A percentile compares a stretch with the other conserved stretches of the same genome.
Conservation (phyloP, 192 early-diverging fungal species). For the Rhizophagus prolifer region DNA sequence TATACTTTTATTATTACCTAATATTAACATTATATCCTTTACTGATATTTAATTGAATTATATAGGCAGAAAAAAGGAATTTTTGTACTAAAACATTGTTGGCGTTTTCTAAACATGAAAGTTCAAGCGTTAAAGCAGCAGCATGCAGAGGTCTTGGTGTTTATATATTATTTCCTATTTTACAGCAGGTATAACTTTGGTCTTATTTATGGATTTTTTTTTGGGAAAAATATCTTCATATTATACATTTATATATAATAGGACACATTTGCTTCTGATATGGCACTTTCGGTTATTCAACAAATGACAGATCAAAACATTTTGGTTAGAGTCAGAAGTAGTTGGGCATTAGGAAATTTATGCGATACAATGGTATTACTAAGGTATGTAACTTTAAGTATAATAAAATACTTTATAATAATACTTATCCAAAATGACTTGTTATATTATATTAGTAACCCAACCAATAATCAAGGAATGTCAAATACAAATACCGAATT, state of each 20-base stretch:
- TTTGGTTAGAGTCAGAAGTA: constrained; percentile 63
- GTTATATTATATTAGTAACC: background rate
- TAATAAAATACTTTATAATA: background rate
- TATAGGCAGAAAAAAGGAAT: constrained; percentile 9
- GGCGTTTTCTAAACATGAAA: constrained; percentile 48
- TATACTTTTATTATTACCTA: background rate
- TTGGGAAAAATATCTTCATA: background rate
- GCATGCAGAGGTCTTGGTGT: constrained; percentile 67
- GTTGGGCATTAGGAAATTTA: constrained; percentile 79
- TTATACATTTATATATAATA: constrained; percentile 22
- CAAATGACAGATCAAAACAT: constrained; percentile 55
- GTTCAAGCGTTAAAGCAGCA: constrained; percentile 57
- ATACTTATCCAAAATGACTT: background rate
- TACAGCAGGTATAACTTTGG: constrained; percentile 47
- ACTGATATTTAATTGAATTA: background rate
- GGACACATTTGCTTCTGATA: constrained; percentile 61
- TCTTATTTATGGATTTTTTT: background rate
- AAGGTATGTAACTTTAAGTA: constrained; percentile 24
- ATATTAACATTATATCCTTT: background rate
- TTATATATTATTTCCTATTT: constrained; percentile 54
- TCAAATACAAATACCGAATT: constrained; percentile 36
- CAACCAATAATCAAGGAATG: background rate
- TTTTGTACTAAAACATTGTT: constrained; percentile 45
- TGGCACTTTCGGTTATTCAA: constrained; percentile 50
- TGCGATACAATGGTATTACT: constrained; percentile 58